phyloP scores from a whole-genome alignment of 805 yeast genomes.

The Ogataea pignaliae region DNA sequence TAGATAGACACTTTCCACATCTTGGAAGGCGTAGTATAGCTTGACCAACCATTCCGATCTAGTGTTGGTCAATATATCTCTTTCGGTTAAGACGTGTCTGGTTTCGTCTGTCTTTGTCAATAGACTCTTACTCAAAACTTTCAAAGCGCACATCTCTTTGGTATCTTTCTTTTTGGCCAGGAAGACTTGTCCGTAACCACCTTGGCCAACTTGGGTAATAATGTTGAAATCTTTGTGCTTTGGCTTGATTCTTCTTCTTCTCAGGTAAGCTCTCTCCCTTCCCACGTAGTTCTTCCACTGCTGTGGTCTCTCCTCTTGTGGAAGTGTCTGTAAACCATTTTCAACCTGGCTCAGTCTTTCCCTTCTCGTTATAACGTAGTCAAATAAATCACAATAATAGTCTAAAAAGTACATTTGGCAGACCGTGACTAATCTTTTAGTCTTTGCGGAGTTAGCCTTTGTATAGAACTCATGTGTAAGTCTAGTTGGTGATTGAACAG shows the following conservation, averaged over 20 bases:
- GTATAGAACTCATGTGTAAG: conserved; percentile 42
- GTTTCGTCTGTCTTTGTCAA: conserved; percentile 90
- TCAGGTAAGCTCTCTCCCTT: conserved; percentile 75
- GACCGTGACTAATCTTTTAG: conserved; percentile 82
- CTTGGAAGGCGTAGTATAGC: conserved; percentile 92
- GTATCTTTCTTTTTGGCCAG: conserved; percentile 92
- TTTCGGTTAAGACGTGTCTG: conserved; percentile 90
- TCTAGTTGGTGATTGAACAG: conserved; percentile 20
- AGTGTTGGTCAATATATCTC: conserved; percentile 95
- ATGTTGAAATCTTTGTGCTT: conserved; percentile 93
- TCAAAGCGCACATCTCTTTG: conserved; percentile 90
- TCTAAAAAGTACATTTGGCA: conserved; percentile 92
- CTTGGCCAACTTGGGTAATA: conserved; percentile 98
- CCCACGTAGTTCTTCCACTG: conserved; percentile 80
- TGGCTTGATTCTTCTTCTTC: conserved; percentile 88
- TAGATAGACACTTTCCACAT: conserved; percentile 78
- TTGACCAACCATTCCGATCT: conserved; percentile 95
- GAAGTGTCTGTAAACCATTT: conserved; percentile 37
- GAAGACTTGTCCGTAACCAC: conserved; percentile 99
- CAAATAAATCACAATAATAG: conserved; percentile 93
- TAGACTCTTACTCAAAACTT: conserved; percentile 82
- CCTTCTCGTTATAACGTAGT: conserved; percentile 82
- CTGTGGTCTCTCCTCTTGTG: conserved; percentile 38
- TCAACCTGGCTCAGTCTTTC: conserved; percentile 74
- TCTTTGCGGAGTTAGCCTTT: conserved; percentile 67